Base-by-base conservation (phyloP, 2,329 filamentous ascomycete genomes). In the Paracoccidioides brasiliensis region DNA sequence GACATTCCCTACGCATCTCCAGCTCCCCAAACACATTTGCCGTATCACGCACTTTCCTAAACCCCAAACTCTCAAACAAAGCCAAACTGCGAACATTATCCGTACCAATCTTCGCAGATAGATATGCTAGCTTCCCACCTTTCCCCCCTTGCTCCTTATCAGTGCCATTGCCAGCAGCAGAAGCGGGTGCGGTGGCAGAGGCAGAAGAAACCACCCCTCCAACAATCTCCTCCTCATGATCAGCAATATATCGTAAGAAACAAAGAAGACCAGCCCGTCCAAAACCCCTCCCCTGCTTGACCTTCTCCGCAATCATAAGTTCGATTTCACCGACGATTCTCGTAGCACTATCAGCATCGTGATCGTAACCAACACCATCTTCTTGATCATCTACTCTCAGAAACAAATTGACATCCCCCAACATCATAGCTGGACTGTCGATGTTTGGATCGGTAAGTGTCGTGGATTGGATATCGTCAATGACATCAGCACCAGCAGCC, bases 331-430 rank as follows among this genome's bases (percentile, higher is more conserved):
- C 90, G 3, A 85, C 69, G 8, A 76, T 61, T 32, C 64, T 49
- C 52, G 33, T 32, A 22, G 33, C 32, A 8, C 15, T 32, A 7
- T 5, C 15, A 7, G 15, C 14, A 37, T 66, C 65, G 0, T 69
- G 55, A 30, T 61, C 58, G 15, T 60, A 56, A 41, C 45, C 53
- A 30, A 65, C 62, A 41, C 61, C 59, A 38, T 62, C 55, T 1
- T 75, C 74, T 0, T 75, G 74, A 0, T 84, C 78, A 50, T 76
- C 76, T 0, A 78, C 67, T 40, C 80, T 82, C 0, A 97, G 72
- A 66, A 97, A 96, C 40, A 96, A 76, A 65, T 90, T 90, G 50
- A 90, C 79, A 64, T 90, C 87, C 0, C 87, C 87, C 6, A 87
- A 66, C 82, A 89, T 87, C 7, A 67, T 68, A 0, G 70, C 70